Evolutionary conservation across 2,329 filamentous ascomycete genomes (phyloP).

Genomic region (Taxawa tesnikishii): DNA sequence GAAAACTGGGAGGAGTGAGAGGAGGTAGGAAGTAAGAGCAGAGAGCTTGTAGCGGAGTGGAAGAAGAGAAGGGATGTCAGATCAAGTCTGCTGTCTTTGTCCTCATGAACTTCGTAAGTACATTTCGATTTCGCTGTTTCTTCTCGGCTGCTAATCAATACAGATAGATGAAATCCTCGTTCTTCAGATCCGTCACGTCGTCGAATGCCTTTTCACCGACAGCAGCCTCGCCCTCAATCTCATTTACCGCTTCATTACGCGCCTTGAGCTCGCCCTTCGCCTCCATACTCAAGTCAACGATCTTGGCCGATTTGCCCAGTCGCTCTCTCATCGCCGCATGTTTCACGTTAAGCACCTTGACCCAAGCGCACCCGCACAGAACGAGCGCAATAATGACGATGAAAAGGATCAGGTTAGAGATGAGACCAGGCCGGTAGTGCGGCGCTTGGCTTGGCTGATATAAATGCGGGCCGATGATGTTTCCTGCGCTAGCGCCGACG

Average conservation of each 20-base stretch:
- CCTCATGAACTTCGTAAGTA: no score
- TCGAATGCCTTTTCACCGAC: conserved; percentile 40
- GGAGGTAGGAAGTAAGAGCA: no score
- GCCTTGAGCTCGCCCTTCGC: conserved; percentile 32
- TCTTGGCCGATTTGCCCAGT: conserved; percentile 46
- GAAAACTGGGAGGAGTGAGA: no score
- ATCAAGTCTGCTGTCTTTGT: no score
- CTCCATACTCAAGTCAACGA: conserved; percentile 49
- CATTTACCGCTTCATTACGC: conserved; percentile 15
- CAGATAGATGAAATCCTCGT: conserved; percentile 53
- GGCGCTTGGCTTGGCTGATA: conserved; percentile 2
- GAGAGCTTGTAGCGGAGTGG: no score
- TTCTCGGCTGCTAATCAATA: no score
- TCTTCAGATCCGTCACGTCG: conserved; percentile 48
- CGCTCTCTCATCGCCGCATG: conserved; percentile 43
- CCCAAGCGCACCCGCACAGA: conserved; percentile 30
- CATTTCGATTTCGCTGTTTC: no score
- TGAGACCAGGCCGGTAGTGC: conserved; percentile 46
- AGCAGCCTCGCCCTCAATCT: conserved; percentile 17
- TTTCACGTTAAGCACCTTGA: conserved; percentile 41
- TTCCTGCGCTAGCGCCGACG: conserved; percentile 23
- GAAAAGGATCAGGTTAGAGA: conserved; percentile 50
- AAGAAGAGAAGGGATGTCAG: no score
- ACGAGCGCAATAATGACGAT: conserved; percentile 44
- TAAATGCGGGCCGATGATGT: conserved; percentile 13